Conservation (phyloP, 2,329 filamentous ascomycete genomes). For the Ophiostoma piceae region DNA sequence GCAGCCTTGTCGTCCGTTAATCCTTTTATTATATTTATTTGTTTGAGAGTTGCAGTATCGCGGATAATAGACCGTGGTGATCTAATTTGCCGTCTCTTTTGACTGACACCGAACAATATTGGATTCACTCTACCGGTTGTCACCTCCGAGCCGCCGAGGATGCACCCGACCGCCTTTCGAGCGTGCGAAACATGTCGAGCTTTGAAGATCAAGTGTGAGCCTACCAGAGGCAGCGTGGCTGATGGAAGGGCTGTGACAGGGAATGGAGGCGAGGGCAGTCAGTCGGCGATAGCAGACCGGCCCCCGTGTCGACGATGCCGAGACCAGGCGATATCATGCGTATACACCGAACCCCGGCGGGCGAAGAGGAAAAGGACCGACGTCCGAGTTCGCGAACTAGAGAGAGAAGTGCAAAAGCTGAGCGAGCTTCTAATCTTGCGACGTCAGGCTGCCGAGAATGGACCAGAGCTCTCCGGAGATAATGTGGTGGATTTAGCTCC, state of each 20-base stretch:
- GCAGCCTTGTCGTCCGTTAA: background rate
- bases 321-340: background rate
- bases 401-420: background rate
- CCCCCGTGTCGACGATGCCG: background rate
- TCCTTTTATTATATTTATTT: no score
- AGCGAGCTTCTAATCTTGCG: background rate
- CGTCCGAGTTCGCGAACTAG: background rate
- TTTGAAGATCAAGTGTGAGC: background rate
- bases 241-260: background rate
- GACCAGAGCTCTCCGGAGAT: background rate
- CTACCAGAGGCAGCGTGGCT: background rate
- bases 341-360: background rate
- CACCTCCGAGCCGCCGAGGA: background rate
- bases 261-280: background rate
- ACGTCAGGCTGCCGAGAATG: background rate
- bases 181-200: slow-evolving; percentile 4
- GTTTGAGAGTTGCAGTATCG: no score
- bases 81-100: no score
- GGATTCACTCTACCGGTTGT: background rate
- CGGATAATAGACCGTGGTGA: background rate
- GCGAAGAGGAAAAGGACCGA: background rate
- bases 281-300: background rate
- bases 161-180: background rate
- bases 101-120: no score
- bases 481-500: background rate